A percentile compares a stretch with the other conserved stretches of the same genome.
phyloP scores from a whole-genome alignment of 2,329 filamentous ascomycete genomes.

The Elsinoe australis region DNA sequence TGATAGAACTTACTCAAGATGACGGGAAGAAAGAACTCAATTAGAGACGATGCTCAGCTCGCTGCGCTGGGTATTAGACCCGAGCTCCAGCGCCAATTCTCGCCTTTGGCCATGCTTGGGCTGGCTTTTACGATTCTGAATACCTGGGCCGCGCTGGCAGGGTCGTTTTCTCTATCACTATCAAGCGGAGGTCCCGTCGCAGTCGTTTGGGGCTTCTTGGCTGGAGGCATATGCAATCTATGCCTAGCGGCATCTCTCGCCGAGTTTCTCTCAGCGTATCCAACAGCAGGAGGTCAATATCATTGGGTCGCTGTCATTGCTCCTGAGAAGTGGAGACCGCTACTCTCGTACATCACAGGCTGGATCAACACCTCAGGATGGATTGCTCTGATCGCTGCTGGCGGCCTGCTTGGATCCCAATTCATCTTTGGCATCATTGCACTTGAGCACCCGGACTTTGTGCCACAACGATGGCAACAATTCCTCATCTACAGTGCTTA shows the following conservation, averaged over 20 bases:
- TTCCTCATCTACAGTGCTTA: constrained; percentile 65
- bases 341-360: constrained; percentile 62
- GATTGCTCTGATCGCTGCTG: constrained; percentile 62
- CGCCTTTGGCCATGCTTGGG: constrained; percentile 52
- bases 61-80: constrained; percentile 52
- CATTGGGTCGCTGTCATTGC: constrained; percentile 63
- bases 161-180: constrained; percentile 53
- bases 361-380: constrained; percentile 69
- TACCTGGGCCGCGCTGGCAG: constrained; percentile 55
- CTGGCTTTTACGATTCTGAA: constrained; percentile 57
- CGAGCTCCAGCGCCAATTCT: constrained; percentile 53
- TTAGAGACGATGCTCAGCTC: constrained; percentile 42
- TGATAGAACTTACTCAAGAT: too few relatives aligned
- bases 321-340: constrained; percentile 52
- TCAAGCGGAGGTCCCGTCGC: constrained; percentile 63
- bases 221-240: constrained; percentile 57
- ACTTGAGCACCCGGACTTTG: constrained; percentile 53
- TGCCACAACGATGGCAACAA: constrained; percentile 58
- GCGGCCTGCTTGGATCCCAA: constrained; percentile 58
- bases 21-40: background rate
- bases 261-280: constrained; percentile 54
- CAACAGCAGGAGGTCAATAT: constrained; percentile 46
- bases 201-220: constrained; percentile 62
- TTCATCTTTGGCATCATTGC: constrained; percentile 59
- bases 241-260: constrained; percentile 62